phyloP scores from a whole-genome alignment of 2,329 filamentous ascomycete species.

The Parastagonospora avenae region DNA sequence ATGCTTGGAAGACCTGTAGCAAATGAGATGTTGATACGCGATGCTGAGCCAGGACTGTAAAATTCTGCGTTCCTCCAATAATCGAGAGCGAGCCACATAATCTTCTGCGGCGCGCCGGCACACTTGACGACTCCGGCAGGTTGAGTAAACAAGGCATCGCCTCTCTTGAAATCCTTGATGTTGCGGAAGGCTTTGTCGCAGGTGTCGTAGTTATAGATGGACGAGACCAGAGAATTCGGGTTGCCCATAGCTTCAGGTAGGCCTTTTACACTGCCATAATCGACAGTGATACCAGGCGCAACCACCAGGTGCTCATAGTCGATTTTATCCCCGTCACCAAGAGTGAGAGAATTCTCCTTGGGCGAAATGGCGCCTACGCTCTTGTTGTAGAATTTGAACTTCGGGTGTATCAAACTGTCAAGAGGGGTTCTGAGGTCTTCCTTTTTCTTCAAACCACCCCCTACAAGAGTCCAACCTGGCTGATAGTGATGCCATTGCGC shows the following conservation, averaged over 20 bases:
- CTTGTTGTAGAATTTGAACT: slow-evolving; percentile 65
- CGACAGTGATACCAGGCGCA: slow-evolving; percentile 53
- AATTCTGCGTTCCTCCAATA: slow-evolving; percentile 44
- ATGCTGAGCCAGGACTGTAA: slow-evolving; percentile 36
- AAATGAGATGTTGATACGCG: slow-evolving; percentile 45
- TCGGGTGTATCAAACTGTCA: slow-evolving; percentile 60
- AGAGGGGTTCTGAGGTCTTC: slow-evolving; percentile 62
- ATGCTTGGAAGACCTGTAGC: slow-evolving; percentile 47
- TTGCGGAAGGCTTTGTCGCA: slow-evolving; percentile 46
- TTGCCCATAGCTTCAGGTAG: slow-evolving; percentile 45
- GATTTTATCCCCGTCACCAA: slow-evolving; percentile 61
- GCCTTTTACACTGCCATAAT: slow-evolving; percentile 37
- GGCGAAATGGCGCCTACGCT: slow-evolving; percentile 59
- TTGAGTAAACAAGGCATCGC: slow-evolving; percentile 47
- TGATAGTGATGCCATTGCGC: slow-evolving; percentile 70
- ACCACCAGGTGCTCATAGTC: slow-evolving; percentile 70
- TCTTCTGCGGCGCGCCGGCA: slow-evolving; percentile 48
- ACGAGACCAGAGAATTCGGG: slow-evolving; percentile 40
- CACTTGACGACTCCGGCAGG: slow-evolving; percentile 49
- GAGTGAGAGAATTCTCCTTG: slow-evolving; percentile 61
- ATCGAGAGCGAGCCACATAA: slow-evolving; percentile 51
- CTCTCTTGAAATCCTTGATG: slow-evolving; percentile 40
- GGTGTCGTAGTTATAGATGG: slow-evolving; percentile 46
- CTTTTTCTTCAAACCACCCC: slow-evolving; percentile 68
- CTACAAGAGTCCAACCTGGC: slow-evolving; percentile 72